A percentile compares a stretch with the other conserved stretches of the same genome.
Evolutionary conservation across 495 filamentous ascomycete species (phyloP).

Genomic region (Tetracladium marchalianum): DNA sequence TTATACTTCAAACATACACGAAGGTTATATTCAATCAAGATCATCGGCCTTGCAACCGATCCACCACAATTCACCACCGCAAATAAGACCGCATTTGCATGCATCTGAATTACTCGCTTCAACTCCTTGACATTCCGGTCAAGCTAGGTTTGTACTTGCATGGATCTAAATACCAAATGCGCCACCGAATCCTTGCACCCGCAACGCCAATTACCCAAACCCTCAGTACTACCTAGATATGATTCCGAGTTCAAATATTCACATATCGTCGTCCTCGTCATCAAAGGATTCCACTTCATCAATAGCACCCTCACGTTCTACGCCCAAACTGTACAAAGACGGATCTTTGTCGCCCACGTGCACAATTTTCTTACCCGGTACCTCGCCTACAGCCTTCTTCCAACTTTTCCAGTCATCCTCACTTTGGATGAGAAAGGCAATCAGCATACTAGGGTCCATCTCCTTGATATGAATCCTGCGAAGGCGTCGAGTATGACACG

Average conservation of each 20-base stretch:
- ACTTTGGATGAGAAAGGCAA: slow-evolving; percentile 84
- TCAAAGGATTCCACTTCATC: slow-evolving; percentile 86
- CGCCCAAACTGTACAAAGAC: slow-evolving; percentile 34
- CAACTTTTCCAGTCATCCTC: slow-evolving; percentile 79
- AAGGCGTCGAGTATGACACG: slow-evolving; percentile 79
- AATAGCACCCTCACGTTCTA: slow-evolving; percentile 60
- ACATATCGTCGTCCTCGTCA: slow-evolving; percentile 32
- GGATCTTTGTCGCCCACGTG: slow-evolving; percentile 65
- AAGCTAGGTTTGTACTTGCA: background rate
- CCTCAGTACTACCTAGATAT: background rate
- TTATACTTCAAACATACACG: too few species aligned
- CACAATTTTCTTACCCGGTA: slow-evolving; percentile 74
- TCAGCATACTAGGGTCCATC: slow-evolving; percentile 98
- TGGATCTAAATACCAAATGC: background rate
- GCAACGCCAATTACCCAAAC: background rate
- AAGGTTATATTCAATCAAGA: too few species aligned
- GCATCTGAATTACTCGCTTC: too few species aligned
- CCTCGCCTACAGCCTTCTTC: slow-evolving; percentile 56
- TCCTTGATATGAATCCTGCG: slow-evolving; percentile 76
- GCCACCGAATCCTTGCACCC: background rate
- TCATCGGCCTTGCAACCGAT: too few species aligned
- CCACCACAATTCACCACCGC: too few species aligned
- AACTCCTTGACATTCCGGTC: background rate
- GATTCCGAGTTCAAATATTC: background rate
- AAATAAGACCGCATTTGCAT: too few species aligned